Base-by-base conservation (phyloP, 768 basidiomycete genomes). In the Ramaria rubella region DNA sequence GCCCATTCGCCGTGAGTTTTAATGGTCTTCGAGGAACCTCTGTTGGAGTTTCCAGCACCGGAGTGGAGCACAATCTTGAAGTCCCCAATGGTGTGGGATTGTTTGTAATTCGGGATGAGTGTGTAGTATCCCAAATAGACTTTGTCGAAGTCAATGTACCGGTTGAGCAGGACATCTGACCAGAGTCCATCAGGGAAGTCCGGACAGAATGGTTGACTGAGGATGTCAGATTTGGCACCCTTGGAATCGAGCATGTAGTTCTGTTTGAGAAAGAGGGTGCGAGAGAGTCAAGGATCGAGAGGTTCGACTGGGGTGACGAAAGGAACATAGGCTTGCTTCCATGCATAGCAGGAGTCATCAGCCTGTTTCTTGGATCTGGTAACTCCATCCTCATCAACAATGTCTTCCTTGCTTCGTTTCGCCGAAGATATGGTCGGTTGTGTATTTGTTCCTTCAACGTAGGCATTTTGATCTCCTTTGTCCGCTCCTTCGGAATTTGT, bases 101-200 rank as follows among this genome's bases (percentile, higher is more conserved):
- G 43, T 45, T 9, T 24, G 23, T 45, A 19, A 31, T 59, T 19
- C 26, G 24, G 11, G 1, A n/a, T 30, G 14, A 34, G 21, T 1
- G 50, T 21, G 24, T 53, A 49, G 17, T 52, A 26, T 17, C 19
- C 24, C 8, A 42, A 14, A 45, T 30, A 46, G 29, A 60, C 42
- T 43, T 55, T 58, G 52, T 58, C 52, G 33, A 60, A 46, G 36
- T 60, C 60, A 45, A 58, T 33, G 43, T 36, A 52, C 21, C 52
- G 17, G 23, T 49, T 21, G 46, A 23, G 7, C 14, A 60, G 52
- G 51, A 60, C 51, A 31, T 52, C 21, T 8, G 43, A 34, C 59
- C 59, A 60, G n/a, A 58, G 43, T 5, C 30, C 27, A 14, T 53
- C 43, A 9, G 59, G 59, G 58, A 60, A 52, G 5, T 30, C 12